Percentiles rank a stretch among this genome's conserved stretches.
Conservation (phyloP, 1,284 basidiomycete genomes). For the Apiotrichum sp. region DNA sequence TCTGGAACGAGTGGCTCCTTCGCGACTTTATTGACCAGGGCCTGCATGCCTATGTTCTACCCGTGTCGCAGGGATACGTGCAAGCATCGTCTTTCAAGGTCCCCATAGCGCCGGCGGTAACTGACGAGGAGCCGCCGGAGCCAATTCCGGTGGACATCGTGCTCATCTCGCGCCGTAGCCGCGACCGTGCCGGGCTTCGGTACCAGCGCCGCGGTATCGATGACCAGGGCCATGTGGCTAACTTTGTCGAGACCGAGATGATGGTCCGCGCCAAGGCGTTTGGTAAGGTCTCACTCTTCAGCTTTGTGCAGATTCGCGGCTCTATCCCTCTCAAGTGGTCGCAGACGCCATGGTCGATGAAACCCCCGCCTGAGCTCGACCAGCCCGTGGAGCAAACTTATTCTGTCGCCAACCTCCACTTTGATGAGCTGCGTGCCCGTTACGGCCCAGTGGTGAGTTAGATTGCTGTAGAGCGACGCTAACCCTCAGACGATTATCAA, state of each 20-base stretch:
- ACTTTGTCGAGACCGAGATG: slow-evolving; percentile 56
- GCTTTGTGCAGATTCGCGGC: slow-evolving; percentile 81
- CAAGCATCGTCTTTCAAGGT: slow-evolving; percentile 63
- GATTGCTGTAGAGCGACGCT: background rate
- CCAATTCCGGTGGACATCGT: slow-evolving; percentile 47
- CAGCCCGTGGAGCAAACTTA: slow-evolving; percentile 67
- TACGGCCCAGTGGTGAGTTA: slow-evolving; percentile 70
- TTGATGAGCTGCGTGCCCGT: slow-evolving; percentile 58
- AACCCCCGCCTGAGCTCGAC: slow-evolving; percentile 79
- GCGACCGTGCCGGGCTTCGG: slow-evolving; percentile 52
- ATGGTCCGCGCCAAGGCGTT: slow-evolving; percentile 64
- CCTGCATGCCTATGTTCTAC: slow-evolving; percentile 72
- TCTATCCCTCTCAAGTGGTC: slow-evolving; percentile 88
- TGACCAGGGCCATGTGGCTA: slow-evolving; percentile 53
- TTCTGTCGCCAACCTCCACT: slow-evolving; percentile 67
- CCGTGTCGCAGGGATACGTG: slow-evolving; percentile 83
- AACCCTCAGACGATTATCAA: slow-evolving; percentile 66
- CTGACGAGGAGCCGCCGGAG: slow-evolving; percentile 8
- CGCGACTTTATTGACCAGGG: slow-evolving; percentile 44
- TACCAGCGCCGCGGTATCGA: slow-evolving; percentile 54
- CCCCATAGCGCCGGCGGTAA: slow-evolving; percentile 46
- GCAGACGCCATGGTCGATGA: slow-evolving; percentile 65
- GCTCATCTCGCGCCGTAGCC: slow-evolving; percentile 51
- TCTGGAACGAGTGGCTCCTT: slow-evolving; percentile 51
- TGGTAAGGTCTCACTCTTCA: slow-evolving; percentile 67